phyloP scores from a whole-genome alignment of 1,284 basidiomycete species.

The Dichomitus squalens region DNA sequence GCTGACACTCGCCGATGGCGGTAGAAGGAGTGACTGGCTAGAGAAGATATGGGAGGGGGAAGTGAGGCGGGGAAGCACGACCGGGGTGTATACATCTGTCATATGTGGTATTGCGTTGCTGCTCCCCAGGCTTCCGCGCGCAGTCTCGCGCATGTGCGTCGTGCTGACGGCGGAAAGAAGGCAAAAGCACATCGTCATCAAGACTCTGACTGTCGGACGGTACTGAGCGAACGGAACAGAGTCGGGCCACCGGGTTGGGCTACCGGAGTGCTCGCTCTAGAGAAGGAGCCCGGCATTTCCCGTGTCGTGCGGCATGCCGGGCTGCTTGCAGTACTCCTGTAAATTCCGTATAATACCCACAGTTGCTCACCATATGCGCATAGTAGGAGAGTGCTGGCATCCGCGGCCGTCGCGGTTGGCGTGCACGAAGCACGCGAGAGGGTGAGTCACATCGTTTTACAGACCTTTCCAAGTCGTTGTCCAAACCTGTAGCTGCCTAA shows the following conservation, averaged over 20 bases:
- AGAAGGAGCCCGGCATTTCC: constrained; percentile 4
- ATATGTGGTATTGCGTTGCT: neutral
- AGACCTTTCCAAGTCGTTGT: neutral
- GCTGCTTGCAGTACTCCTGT: constrained; percentile 20
- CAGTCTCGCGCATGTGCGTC: neutral
- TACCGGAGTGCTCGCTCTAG: too few species aligned
- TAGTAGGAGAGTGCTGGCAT: constrained; percentile 22
- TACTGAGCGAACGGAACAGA: too few species aligned
- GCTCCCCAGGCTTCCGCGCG: neutral
- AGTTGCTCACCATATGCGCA: neutral
- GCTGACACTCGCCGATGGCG: neutral
- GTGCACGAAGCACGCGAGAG: constrained; percentile 27
- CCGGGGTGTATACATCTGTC: neutral
- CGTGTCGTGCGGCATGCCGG: constrained; percentile 2
- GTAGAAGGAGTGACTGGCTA: neutral
- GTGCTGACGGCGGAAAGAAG: neutral
- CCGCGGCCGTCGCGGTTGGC: constrained; percentile 23
- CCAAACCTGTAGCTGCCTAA: constrained; percentile 65
- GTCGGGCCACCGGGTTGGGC: too few species aligned
- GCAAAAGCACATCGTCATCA: neutral
- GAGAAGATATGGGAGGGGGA: neutral
- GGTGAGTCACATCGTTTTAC: constrained; percentile 13
- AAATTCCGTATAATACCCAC: neutral
- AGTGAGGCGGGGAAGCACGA: neutral
- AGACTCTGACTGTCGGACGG: too few species aligned